Evolutionary conservation across 148 eudicot species (phyloP).

Genomic region (Mesembryanthemum crystallinum): DNA sequence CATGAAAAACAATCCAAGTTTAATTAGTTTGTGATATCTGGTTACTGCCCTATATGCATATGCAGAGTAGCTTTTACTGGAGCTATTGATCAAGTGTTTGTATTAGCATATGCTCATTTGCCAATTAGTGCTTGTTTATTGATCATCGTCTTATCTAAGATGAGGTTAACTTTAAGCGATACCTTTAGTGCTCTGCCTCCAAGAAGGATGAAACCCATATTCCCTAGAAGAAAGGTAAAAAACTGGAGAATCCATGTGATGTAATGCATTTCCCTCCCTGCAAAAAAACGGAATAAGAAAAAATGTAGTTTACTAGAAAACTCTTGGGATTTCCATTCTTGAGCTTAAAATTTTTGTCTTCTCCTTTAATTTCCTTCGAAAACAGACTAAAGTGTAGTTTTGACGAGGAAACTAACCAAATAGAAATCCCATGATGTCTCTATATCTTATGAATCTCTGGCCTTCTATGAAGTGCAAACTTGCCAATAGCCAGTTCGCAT

Average conservation of each 20-base stretch:
- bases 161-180: constrained; percentile 3
- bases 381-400: not conserved
- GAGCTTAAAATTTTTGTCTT: not conserved
- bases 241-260: constrained; percentile 51
- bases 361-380: not conserved
- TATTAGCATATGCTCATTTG: constrained; percentile 9
- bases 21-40: not conserved
- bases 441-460: constrained; percentile 57
- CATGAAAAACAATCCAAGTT: not conserved
- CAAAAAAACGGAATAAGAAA: not conserved
- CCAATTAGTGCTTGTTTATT: not conserved
- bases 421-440: constrained; percentile 55
- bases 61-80: not conserved
- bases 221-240: constrained; percentile 38
- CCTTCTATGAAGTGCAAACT: constrained; percentile 54
- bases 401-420: constrained; percentile 36
- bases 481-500: constrained; percentile 57
- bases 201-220: constrained; percentile 69
- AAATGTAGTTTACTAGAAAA: not conserved
- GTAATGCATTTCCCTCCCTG: constrained; percentile 53
- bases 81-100: not conserved
- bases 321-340: not conserved
- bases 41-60: not conserved
- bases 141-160: not conserved
- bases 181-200: constrained; percentile 71